phyloP scores from a whole-genome alignment of 2,329 filamentous ascomycete species.

The Parastagonospora nodorum region DNA sequence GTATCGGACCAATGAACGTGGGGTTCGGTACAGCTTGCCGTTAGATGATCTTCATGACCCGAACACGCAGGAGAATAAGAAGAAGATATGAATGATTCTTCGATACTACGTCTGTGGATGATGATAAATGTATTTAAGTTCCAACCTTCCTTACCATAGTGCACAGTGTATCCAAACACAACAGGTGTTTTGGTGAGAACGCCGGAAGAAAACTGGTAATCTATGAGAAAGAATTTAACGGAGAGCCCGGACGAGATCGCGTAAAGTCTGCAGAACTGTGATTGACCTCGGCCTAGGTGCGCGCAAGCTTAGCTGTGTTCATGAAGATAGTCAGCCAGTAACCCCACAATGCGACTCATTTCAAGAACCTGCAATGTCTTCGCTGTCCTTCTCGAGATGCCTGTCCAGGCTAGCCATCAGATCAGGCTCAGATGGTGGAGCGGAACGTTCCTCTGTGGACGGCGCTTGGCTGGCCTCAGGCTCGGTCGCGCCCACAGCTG shows the following conservation, averaged over 20 bases:
- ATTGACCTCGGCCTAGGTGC: neutral
- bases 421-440: slow-evolving; percentile 47
- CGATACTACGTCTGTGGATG: too few species aligned
- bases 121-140: too few species aligned
- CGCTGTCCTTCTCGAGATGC: slow-evolving; percentile 46
- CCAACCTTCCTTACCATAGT: too few species aligned
- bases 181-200: too few species aligned
- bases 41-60: neutral
- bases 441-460: slow-evolving; percentile 15
- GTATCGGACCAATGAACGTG: slow-evolving; percentile 1
- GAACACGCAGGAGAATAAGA: neutral
- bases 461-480: slow-evolving; percentile 8
- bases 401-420: slow-evolving; percentile 55
- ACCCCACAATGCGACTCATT: neutral
- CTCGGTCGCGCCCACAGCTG: neutral
- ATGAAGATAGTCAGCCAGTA: neutral
- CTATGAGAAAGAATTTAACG: too few species aligned
- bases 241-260: too few species aligned
- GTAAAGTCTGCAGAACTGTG: too few species aligned
- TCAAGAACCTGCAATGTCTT: slow-evolving; percentile 21
- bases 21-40: neutral
- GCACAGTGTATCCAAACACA: too few species aligned
- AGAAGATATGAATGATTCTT: too few species aligned
- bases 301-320: neutral
- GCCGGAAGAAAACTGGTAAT: too few species aligned